phyloP scores from a whole-genome alignment of 75 land plant genomes.

The Isoetes taiwanensis region DNA sequence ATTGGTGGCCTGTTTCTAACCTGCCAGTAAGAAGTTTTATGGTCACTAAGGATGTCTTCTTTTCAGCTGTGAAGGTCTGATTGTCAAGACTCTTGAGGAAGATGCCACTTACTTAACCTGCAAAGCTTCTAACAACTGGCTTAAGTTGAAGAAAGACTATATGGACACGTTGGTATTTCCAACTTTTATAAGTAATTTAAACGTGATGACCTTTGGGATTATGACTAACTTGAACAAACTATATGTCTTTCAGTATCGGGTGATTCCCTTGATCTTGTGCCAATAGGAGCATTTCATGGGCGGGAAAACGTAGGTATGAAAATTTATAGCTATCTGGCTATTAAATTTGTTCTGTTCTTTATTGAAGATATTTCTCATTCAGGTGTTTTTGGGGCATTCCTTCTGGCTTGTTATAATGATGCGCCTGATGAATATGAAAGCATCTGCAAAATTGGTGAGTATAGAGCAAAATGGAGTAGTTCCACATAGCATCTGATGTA shows the following conservation, averaged over 20 bases:
- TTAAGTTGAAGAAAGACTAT: slow-evolving; percentile 96
- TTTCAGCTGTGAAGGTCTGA: slow-evolving; percentile 88
- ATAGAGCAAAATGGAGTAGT: background rate
- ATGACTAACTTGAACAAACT: too few species aligned
- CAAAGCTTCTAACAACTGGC: slow-evolving; percentile 90
- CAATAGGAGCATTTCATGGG: slow-evolving; percentile 96
- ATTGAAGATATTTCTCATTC: background rate
- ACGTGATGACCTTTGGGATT: too few species aligned
- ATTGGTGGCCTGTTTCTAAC: too few species aligned
- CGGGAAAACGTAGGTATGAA: slow-evolving; percentile 97
- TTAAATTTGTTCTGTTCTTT: too few species aligned
- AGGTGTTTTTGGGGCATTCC: slow-evolving; percentile 98
- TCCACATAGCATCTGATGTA: background rate
- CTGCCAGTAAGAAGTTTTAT: too few species aligned
- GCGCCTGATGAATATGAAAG: slow-evolving; percentile 83
- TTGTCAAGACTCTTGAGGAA: slow-evolving; percentile 78
- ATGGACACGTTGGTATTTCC: slow-evolving; percentile 58
- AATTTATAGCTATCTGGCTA: too few species aligned
- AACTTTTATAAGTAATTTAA: background rate
- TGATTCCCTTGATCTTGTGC: slow-evolving; percentile 96
- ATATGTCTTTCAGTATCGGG: too few species aligned
- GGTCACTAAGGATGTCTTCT: too few species aligned
- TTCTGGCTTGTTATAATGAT: slow-evolving; percentile 91
- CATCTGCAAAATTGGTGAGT: slow-evolving; percentile 90
- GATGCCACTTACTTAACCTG: slow-evolving; percentile 99